Evolutionary conservation across 768 basidiomycete species (phyloP).

Genomic region (Crucibulum laeve): DNA sequence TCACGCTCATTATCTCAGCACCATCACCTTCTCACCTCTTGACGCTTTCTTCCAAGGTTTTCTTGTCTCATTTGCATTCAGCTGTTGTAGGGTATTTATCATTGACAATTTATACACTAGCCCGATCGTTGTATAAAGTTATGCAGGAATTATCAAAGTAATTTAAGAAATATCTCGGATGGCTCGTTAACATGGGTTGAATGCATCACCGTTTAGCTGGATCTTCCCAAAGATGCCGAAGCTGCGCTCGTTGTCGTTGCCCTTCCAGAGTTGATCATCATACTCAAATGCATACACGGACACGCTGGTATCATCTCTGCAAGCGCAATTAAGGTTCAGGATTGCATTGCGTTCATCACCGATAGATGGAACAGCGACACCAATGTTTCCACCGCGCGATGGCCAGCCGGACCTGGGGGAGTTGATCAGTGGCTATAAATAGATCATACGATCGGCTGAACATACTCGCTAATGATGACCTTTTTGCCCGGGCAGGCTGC

Average conservation of each 20-base stretch:
- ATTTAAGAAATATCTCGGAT: too few relatives aligned
- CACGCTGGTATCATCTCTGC: conserved; percentile 22
- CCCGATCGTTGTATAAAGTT: too few relatives aligned
- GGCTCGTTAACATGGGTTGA: conserved; percentile 13
- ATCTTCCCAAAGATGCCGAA: conserved; percentile 34
- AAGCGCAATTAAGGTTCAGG: conserved; percentile 30
- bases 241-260: conserved; percentile 30
- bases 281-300: conserved; percentile 33
- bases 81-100: too few relatives aligned
- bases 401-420: conserved; percentile 39
- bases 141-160: too few relatives aligned
- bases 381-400: conserved; percentile 25
- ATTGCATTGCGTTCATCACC: conserved; percentile 27
- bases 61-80: too few relatives aligned
- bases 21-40: too few relatives aligned
- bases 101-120: too few relatives aligned
- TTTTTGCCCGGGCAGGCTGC: conserved; percentile 31
- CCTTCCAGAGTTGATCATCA: conserved; percentile 33
- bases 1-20: too few relatives aligned
- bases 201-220: conserved; percentile 18
- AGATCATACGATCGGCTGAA: neutral
- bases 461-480: conserved; percentile 31
- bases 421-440: too few relatives aligned
- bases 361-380: conserved; percentile 24
- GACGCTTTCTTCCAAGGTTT: too few relatives aligned